phyloP scores from a whole-genome alignment of 225 moss, liverwort and hornwort genomes.

The Neckera pumila region DNA sequence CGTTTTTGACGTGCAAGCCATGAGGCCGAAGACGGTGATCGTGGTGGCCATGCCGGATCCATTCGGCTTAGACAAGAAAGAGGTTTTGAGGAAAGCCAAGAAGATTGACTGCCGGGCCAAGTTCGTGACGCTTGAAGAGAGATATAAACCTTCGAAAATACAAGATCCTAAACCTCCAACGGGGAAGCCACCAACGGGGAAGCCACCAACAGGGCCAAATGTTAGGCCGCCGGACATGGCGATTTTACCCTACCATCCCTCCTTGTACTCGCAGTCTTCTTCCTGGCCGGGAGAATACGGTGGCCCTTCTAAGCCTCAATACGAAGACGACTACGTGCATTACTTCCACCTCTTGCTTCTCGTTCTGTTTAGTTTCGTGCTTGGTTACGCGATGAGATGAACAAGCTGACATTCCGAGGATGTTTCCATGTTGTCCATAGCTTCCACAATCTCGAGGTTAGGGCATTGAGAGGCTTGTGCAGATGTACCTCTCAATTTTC shows the following conservation, averaged over 20 bases:
- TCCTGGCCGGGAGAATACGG: neutral
- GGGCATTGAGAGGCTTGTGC: neutral
- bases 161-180: neutral
- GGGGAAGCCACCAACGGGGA: neutral
- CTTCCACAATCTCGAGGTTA: neutral
- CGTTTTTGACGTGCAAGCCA: neutral
- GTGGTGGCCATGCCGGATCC: neutral
- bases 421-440: neutral
- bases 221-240: neutral
- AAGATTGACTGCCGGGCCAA: slow-evolving; percentile 3
- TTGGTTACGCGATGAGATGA: neutral
- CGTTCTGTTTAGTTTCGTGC: neutral
- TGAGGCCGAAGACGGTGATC: neutral
- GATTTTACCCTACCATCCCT: neutral
- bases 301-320: neutral
- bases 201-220: no score
- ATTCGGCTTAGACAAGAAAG: neutral
- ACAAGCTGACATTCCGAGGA: neutral
- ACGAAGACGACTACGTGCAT: neutral
- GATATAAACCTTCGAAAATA: neutral
- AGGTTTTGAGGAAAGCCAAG: neutral
- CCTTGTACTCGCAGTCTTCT: no score
- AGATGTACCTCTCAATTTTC: neutral
- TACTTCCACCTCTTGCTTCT: neutral
- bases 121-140: neutral